Percentiles rank a stretch among this genome's conserved stretches.
phyloP scores from a whole-genome alignment of 2,329 filamentous ascomycete genomes.

The Verticillium albo-atrum region DNA sequence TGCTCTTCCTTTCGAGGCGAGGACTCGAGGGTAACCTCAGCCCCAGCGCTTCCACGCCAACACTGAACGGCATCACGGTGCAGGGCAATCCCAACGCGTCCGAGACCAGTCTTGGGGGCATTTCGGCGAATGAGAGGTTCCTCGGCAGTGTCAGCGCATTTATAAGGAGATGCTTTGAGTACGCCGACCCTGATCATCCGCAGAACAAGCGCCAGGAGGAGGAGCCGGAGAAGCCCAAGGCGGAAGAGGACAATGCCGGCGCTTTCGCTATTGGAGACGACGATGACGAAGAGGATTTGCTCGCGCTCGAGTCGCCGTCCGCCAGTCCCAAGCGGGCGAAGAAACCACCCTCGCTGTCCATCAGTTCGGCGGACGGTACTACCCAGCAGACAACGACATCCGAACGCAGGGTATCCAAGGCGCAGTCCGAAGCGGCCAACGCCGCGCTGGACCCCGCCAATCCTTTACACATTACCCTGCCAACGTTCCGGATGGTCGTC shows the following conservation, averaged over 20 bases:
- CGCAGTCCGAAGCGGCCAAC: slow-evolving; percentile 75
- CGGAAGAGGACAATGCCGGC: slow-evolving; percentile 24
- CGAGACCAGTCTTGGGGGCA: slow-evolving; percentile 38
- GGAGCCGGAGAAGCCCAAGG: slow-evolving; percentile 20
- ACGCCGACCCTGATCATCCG: slow-evolving; percentile 86
- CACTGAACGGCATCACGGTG: slow-evolving; percentile 48
- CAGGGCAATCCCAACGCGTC: slow-evolving; percentile 27
- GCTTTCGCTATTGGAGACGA: slow-evolving; percentile 76
- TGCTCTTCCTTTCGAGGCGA: slow-evolving; percentile 86
- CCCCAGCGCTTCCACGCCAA: slow-evolving; percentile 55
- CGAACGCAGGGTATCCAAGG: slow-evolving; percentile 48
- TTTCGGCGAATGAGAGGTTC: slow-evolving; percentile 78
- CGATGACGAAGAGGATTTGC: slow-evolving; percentile 58
- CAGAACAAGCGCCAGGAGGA: slow-evolving; percentile 43
- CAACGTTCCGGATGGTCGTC: slow-evolving; percentile 98
- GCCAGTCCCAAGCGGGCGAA: slow-evolving; percentile 35
- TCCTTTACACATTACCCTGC: slow-evolving; percentile 90
- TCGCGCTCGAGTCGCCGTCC: slow-evolving; percentile 51
- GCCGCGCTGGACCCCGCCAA: slow-evolving; percentile 88
- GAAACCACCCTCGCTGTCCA: slow-evolving; percentile 35
- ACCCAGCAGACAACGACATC: slow-evolving; percentile 12
- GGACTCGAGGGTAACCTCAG: slow-evolving; percentile 74
- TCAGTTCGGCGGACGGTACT: slow-evolving; percentile 15
- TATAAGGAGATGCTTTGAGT: slow-evolving; percentile 94
- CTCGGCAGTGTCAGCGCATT: slow-evolving; percentile 92